Evolutionary conservation across 2,329 filamentous ascomycete species (phyloP), one percentile per base, ranked within the genome.

Genomic region (Colletotrichum sp.): DNA sequence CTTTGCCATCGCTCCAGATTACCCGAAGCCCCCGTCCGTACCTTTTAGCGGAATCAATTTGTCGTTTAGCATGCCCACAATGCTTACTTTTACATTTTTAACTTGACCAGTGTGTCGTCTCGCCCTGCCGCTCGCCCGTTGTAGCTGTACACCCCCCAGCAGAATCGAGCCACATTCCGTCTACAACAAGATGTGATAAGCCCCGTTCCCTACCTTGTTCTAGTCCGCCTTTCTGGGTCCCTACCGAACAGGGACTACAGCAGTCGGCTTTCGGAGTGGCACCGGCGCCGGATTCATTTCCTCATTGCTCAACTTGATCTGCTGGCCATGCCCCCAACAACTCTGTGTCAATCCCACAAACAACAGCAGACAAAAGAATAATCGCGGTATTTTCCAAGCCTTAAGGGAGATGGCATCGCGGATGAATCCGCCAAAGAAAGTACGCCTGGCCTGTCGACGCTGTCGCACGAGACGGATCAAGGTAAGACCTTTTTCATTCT

Each of bases 381-480:
- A 43, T 43, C 38, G 18, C 38, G n/a, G n/a, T 21, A 13, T 9
- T 58, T 21, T 28, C 13, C 16, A 6, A n/a, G n/a, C 18, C 38
- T 43, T 9, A 28, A 15, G 28, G 26, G 12, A 43, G 1, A 73
- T 73, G 73, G 43, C 73, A 57, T 21, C 74, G 63, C 55, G 70
- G 64, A 28, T 34, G 18, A 67, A 72, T 18, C 72, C 78, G 15
- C 78, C 81, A 1, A 83, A 83, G 67, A 86, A 86, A 61, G 83
- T 86, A 58, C 83, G 84, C 5, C 77, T 85, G 32, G 84, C 85
- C 6, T 86, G 84, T 73, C 81, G 80, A 24, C 80, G 84, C 66
- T 86, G 84, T 76, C 81, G 85, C 38, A 76, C 78, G 5, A 82
- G 84, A 60, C 82, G 83, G 34, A 82, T 86, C 52, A 86, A 86